These are phyloP conservation scores for Apiospora phragmitis DNA, from an alignment of 2,329 filamentous ascomycete genomes.

Conservation along the genomic window DNA sequence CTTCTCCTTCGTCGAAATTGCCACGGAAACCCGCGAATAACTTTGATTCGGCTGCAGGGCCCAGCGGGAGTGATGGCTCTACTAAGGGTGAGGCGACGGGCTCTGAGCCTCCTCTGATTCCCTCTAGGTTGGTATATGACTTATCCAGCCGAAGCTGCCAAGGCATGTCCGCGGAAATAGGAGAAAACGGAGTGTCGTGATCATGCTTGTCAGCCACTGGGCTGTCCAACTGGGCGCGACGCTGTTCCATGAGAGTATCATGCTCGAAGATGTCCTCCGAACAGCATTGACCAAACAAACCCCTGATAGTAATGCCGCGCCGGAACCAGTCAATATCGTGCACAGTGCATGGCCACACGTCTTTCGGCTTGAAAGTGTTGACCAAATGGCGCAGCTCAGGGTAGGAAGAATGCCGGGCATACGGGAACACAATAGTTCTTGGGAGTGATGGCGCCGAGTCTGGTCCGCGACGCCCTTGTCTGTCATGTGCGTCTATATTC, in stretches of 20 bases:
- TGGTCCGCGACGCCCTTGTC: constrained; percentile 13
- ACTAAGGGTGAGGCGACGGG: not conserved
- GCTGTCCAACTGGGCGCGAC: not conserved
- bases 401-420: constrained; percentile 88
- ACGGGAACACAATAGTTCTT: constrained; percentile 66
- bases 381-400: constrained; percentile 74
- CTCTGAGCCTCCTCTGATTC: not conserved
- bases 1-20: not conserved
- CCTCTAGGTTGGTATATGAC: too few relatives aligned
- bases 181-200: constrained; percentile 11
- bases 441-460: constrained; percentile 32
- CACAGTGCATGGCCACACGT: constrained; percentile 82
- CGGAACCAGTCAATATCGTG: constrained; percentile 62
- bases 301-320: constrained; percentile 62
- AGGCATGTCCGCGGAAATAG: not conserved
- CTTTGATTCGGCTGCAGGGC: not conserved
- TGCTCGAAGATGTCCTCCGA: constrained; percentile 61
- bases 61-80: not conserved
- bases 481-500: not conserved
- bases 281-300: constrained; percentile 68
- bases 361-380: constrained; percentile 65
- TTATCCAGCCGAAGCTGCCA: not conserved
- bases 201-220: not conserved
- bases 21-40: not conserved
- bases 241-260: constrained; percentile 58